Evolutionary conservation across 2,329 filamentous ascomycete species (phyloP).

Genomic region (Monosporascus sp.): DNA sequence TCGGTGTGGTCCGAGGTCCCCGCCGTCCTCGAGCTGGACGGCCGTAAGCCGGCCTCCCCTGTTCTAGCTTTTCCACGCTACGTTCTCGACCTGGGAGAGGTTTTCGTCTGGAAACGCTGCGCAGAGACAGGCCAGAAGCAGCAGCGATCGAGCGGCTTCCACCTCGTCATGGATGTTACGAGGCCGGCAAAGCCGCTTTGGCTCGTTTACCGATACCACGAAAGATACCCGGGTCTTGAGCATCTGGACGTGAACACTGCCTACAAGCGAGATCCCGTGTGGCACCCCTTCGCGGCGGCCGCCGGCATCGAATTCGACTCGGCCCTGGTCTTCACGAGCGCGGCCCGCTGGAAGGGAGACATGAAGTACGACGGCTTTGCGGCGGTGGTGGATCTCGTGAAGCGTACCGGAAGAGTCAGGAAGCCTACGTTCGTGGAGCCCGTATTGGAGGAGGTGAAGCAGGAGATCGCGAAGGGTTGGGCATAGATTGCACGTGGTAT

Average conservation of each 20-base stretch:
- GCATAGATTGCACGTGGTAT: neutral
- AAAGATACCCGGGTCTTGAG: slow-evolving; percentile 4
- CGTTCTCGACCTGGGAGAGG: slow-evolving; percentile 14
- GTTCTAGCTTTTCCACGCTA: slow-evolving; percentile 13
- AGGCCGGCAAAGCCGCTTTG: slow-evolving; percentile 14
- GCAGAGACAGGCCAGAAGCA: slow-evolving; percentile 9
- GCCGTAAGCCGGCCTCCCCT: slow-evolving; percentile 5
- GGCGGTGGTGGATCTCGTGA: slow-evolving; percentile 11
- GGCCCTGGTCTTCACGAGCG: slow-evolving; percentile 12
- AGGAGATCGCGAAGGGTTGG: slow-evolving; percentile 12
- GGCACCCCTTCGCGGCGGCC: slow-evolving; percentile 14
- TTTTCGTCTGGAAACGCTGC: slow-evolving; percentile 12
- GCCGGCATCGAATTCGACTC: slow-evolving; percentile 10
- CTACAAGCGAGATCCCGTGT: slow-evolving; percentile 13
- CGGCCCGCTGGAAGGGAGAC: slow-evolving; percentile 12
- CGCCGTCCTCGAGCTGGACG: slow-evolving; percentile 11
- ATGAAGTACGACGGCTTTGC: slow-evolving; percentile 8
- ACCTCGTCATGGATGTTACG: slow-evolving; percentile 14
- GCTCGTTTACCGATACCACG: slow-evolving; percentile 14
- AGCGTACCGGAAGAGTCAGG: slow-evolving; percentile 9
- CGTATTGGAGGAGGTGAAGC: slow-evolving; percentile 10
- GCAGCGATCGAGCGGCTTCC: slow-evolving; percentile 14
- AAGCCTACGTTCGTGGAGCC: slow-evolving; percentile 14
- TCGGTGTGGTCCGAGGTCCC: neutral
- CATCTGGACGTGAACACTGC: slow-evolving; percentile 10